Evolutionary conservation across 805 yeast species (phyloP), one percentile per base, ranked within the genome.

Genomic region (Wickerhamiella dianesei): DNA sequence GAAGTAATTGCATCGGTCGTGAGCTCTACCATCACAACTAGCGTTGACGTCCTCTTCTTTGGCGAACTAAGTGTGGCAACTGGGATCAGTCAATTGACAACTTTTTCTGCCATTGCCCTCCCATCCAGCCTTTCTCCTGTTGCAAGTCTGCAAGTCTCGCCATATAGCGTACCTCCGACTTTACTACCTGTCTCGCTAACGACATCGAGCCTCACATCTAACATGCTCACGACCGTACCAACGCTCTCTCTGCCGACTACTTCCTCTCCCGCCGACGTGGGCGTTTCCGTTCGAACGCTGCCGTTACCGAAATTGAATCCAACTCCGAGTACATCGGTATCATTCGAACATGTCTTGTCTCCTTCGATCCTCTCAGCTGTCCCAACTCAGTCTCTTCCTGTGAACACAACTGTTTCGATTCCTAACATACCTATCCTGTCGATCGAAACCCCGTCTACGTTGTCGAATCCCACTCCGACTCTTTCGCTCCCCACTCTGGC

Each of bases 401-500:
- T 12, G 6, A 6, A 6, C 9, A 6, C 32, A 12, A 25, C 32
- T 12, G 6, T 25, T 6, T 25, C 32, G 12, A 25, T 25, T 25
- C 32, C 32, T 25, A 6, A 6, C 9, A 6, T 25, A 12, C 32
- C 32, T 6, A 25, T 12, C 12, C 12, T 25, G 32, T 25, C 32
- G 12, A 25, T 25, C 32, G 9, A 6, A 25, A 12, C 32, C 12
- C 32, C 12, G 92, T 88, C 16, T 88, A 87, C 59, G 79, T 86
- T 46, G 80, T 86, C 2, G 71, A 77, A 19, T 75, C 82, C 59
- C 73, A 79, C 40, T 73, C 76, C 32, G 32, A 25, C 32, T 6
- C 32, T 25, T 25, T 25, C 32, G 32, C 6, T 25, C 12, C 32
- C 32, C 6, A 6, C 32, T 6, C 32, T 25, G 12, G 9, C 32